A percentile compares a stretch with the other conserved stretches of the same genome.
phyloP scores from a whole-genome alignment of 768 basidiomycete genomes.

The Leccinum truebloodii region DNA sequence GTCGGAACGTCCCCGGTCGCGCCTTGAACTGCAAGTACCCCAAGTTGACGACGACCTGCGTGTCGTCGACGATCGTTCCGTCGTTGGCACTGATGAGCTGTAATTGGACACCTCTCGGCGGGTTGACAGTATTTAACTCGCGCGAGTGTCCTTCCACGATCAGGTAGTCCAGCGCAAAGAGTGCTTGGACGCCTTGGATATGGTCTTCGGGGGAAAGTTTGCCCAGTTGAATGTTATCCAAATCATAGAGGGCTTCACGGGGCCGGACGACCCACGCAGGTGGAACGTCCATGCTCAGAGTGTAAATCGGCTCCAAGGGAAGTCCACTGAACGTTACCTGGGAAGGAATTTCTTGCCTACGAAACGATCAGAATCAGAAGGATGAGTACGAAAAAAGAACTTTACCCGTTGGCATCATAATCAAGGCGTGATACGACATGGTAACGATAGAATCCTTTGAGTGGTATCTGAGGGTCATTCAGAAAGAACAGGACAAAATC shows the following conservation, averaged over 20 bases:
- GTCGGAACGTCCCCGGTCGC: conserved; percentile 87
- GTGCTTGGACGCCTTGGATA: conserved; percentile 58
- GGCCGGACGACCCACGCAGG: conserved; percentile 94
- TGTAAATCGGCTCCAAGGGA: conserved; percentile 87
- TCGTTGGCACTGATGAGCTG: conserved; percentile 60
- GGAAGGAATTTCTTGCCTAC: conserved; percentile 60
- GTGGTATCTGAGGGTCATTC: conserved; percentile 58
- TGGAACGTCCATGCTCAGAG: conserved; percentile 90
- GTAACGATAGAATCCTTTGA: conserved; percentile 93
- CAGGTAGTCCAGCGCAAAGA: conserved; percentile 88
- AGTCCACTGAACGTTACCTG: conserved; percentile 67
- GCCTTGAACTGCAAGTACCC: conserved; percentile 97
- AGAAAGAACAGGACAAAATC: not conserved
- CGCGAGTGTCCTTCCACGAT: conserved; percentile 95
- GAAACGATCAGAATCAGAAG: conserved; percentile 1
- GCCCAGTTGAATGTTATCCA: conserved; percentile 91
- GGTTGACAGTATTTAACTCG: conserved; percentile 58
- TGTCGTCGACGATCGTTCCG: conserved; percentile 65
- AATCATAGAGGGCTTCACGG: conserved; percentile 82
- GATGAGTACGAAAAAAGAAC: not conserved
- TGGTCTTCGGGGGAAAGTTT: conserved; percentile 59
- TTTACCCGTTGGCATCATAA: conserved; percentile 73
- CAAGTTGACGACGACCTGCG: conserved; percentile 90
- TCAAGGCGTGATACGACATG: conserved; percentile 54
- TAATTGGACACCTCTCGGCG: conserved; percentile 90